Evolutionary conservation across 176 grass and related monocot species (phyloP).

Genomic region (sorghum (Sorghum bicolor)): DNA sequence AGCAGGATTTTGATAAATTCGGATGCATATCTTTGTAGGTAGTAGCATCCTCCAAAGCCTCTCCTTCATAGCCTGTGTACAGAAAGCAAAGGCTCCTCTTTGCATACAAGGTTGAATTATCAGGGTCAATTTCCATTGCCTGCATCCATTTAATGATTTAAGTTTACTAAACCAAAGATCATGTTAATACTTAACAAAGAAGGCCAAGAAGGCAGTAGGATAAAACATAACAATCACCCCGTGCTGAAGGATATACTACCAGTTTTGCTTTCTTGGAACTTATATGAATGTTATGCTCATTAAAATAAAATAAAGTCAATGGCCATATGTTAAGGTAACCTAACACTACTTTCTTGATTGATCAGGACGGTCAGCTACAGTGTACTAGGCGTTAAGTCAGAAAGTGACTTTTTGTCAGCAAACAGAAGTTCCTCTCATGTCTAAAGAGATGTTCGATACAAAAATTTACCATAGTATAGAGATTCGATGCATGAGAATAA

Average conservation of each 20-base stretch:
- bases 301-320: conserved; percentile 6
- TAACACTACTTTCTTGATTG: background rate
- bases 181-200: background rate
- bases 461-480: conserved; percentile 12
- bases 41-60: conserved; percentile 8
- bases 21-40: background rate
- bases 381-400: background rate
- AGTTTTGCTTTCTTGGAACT: background rate
- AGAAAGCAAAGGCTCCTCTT: conserved; percentile 34
- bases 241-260: background rate
- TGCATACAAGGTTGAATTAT: conserved; percentile 28
- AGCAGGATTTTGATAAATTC: background rate
- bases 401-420: background rate
- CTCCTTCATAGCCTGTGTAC: background rate
- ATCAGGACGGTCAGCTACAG: background rate
- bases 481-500: conserved; percentile 8
- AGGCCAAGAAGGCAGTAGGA: background rate
- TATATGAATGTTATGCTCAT: background rate
- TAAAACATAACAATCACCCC: background rate
- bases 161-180: background rate
- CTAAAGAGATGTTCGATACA: background rate
- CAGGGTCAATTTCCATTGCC: conserved; percentile 17
- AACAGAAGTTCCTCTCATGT: background rate
- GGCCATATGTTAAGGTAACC: background rate
- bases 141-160: background rate